Conservation (phyloP, 2,329 filamentous ascomycete species). For the Colletotrichum agaves region DNA sequence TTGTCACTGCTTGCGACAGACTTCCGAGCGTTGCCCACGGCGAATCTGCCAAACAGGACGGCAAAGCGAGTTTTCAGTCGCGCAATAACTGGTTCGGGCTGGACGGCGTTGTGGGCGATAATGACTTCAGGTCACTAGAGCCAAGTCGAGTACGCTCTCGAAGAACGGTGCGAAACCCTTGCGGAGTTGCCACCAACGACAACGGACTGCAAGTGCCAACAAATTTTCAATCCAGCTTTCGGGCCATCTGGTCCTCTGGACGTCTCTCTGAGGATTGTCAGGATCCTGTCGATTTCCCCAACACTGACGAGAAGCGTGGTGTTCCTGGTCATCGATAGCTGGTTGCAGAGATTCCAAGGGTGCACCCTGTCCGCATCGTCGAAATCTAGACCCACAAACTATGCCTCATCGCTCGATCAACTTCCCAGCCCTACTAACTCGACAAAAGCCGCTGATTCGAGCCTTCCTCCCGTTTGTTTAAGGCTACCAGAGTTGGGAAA, state of each 20-base stretch:
- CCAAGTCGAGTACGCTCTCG: neutral
- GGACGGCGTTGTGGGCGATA: constrained; percentile 17
- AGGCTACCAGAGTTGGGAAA: constrained; percentile 13
- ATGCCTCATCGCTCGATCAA: constrained; percentile 29
- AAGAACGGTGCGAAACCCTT: constrained; percentile 7
- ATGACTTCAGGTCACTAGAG: constrained; percentile 2
- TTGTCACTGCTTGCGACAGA: neutral
- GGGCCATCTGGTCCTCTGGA: constrained; percentile 8
- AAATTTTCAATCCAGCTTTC: constrained; percentile 7
- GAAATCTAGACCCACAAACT: constrained; percentile 28
- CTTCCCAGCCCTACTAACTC: constrained; percentile 26
- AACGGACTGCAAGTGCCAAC: constrained; percentile 26
- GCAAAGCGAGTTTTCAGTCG: neutral
- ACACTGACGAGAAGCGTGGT: constrained; percentile 10
- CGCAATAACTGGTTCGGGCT: constrained; percentile 35
- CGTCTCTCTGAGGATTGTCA: neutral
- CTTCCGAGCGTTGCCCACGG: neutral
- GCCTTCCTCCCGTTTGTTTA: neutral
- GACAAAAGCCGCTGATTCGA: constrained; percentile 6
- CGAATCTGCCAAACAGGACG: constrained; percentile 2
- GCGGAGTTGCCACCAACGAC: constrained; percentile 26
- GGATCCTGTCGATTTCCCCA: constrained; percentile 4
- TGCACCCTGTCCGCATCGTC: constrained; percentile 32
- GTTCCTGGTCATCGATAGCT: constrained; percentile 25
- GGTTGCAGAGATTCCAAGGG: constrained; percentile 28